phyloP scores from a whole-genome alignment of 345 rosid species.

The Moricandia moricandioides region DNA sequence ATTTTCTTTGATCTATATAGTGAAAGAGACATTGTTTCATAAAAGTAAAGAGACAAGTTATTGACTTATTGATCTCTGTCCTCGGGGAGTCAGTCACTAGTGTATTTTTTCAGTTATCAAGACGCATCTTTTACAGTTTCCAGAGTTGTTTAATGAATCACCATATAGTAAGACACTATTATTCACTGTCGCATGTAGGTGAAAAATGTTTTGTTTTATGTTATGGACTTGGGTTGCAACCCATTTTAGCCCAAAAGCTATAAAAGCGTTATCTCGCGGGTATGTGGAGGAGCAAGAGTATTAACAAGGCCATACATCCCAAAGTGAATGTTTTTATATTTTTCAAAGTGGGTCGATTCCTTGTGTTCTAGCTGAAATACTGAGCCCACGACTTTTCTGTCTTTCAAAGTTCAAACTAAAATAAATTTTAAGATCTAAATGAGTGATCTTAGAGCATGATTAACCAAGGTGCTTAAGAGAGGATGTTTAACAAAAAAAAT shows the following conservation, averaged over 20 bases:
- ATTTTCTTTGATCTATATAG: background rate
- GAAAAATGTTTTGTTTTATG: background rate
- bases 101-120: background rate
- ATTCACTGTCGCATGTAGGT: too few species aligned
- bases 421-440: background rate
- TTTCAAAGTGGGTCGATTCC: background rate
- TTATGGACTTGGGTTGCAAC: background rate
- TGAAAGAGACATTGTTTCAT: slow-evolving; percentile 4
- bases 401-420: background rate
- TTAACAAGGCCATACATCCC: background rate
- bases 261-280: background rate
- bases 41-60: background rate
- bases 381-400: background rate
- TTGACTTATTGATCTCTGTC: slow-evolving; percentile 3
- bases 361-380: background rate
- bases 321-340: background rate
- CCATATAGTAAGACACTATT: background rate
- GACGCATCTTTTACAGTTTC: background rate
- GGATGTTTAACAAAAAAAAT: too few species aligned
- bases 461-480: too few species aligned
- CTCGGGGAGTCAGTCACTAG: background rate
- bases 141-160: background rate
- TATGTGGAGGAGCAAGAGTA: background rate
- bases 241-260: background rate
- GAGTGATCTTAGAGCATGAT: background rate